Percentiles rank a stretch among this genome's conserved stretches.
Evolutionary conservation across 495 filamentous ascomycete genomes (phyloP).

Genomic region (Cercophora samala): DNA sequence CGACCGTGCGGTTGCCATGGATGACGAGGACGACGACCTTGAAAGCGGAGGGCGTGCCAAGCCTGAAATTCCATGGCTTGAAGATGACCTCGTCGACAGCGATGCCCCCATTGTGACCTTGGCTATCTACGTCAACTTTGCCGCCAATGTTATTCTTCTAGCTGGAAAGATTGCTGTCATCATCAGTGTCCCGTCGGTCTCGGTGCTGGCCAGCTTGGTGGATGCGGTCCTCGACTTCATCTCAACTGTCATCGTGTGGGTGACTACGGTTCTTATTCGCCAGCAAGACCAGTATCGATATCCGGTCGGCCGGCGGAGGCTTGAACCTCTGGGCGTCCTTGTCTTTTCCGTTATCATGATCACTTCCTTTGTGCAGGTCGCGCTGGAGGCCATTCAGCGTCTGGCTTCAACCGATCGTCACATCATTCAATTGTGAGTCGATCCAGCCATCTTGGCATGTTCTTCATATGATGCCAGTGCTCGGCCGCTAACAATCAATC

Average conservation of each 20-base stretch:
- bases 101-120: constrained; percentile 64
- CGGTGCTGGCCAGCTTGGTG: constrained; percentile 82
- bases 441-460: neutral
- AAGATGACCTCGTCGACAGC: constrained; percentile 59
- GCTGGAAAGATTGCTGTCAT: constrained; percentile 78
- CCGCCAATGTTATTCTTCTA: constrained; percentile 77
- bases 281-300: constrained; percentile 76
- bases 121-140: constrained; percentile 82
- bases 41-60: constrained; percentile 25
- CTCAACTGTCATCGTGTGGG: constrained; percentile 81
- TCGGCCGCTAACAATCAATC: neutral
- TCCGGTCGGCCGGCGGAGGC: constrained; percentile 68
- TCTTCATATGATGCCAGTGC: neutral
- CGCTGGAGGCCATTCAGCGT: constrained; percentile 64
- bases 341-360: constrained; percentile 84
- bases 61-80: constrained; percentile 52
- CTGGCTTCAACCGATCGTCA: constrained; percentile 62
- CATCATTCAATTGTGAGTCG: constrained; percentile 60
- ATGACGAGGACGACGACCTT: constrained; percentile 21
- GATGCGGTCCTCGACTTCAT: constrained; percentile 86
- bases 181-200: constrained; percentile 74
- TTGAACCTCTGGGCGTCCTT: constrained; percentile 77
- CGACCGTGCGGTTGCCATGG: constrained; percentile 31
- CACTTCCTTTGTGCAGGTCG: constrained; percentile 83
- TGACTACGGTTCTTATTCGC: constrained; percentile 71